These are phyloP conservation scores for Pichia sp. DNA, from an alignment of 1,139 yeast species.

Conservation along the genomic window DNA sequence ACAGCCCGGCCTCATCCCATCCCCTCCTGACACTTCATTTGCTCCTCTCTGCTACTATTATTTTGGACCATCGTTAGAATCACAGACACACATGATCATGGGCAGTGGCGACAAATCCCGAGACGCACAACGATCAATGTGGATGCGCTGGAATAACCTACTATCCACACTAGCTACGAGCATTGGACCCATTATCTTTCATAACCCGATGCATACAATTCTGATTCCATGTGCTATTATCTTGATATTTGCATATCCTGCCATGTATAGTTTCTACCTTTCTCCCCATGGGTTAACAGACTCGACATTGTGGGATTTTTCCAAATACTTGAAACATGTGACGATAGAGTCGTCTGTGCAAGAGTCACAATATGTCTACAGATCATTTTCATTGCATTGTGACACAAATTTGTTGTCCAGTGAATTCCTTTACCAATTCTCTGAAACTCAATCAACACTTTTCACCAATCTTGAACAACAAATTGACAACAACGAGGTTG, in stretches of 20 bases:
- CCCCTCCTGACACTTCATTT: too few species aligned
- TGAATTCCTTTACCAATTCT: constrained; percentile 24
- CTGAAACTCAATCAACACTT: constrained; percentile 26
- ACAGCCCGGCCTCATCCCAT: too few species aligned
- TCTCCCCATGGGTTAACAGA: constrained; percentile 14
- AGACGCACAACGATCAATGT: too few species aligned
- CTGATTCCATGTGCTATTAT: constrained; percentile 42
- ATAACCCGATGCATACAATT: constrained; percentile 36
- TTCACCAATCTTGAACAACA: constrained; percentile 16
- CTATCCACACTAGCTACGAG: not conserved
- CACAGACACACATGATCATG: too few species aligned
- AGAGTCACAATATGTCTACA: not conserved
- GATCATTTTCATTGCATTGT: constrained; percentile 6
- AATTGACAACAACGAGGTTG: not conserved
- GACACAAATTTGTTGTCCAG: constrained; percentile 25
- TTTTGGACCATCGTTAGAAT: too few species aligned
- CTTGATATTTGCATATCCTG: constrained; percentile 46
- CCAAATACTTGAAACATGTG: not conserved
- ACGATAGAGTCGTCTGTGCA: too few species aligned
- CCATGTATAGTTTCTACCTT: constrained; percentile 28
- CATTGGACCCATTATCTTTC: constrained; percentile 19
- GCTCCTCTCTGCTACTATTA: too few species aligned
- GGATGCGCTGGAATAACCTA: not conserved
- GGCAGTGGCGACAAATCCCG: too few species aligned
- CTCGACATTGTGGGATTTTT: constrained; percentile 6